A percentile compares a stretch with the other conserved stretches of the same genome.
Conservation (phyloP, 768 basidiomycete species). For the Scleroderma bovista region DNA sequence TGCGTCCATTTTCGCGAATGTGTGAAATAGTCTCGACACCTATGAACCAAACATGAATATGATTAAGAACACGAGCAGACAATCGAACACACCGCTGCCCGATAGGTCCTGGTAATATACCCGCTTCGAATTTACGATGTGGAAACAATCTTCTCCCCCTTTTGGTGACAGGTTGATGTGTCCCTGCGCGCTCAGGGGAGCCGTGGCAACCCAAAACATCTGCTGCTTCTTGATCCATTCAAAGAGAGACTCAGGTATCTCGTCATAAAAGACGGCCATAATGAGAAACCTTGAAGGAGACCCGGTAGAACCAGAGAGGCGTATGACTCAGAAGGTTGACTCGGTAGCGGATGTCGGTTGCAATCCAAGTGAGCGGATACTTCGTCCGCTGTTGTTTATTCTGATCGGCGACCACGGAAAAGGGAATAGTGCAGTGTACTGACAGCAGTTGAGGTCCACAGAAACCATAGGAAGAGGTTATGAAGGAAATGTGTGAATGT, state of each 20-base stretch:
- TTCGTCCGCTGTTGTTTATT: too few relatives aligned
- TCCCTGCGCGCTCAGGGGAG: slow-evolving; percentile 51
- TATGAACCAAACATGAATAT: slow-evolving; percentile 12
- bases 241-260: slow-evolving; percentile 51
- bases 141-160: slow-evolving; percentile 59
- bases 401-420: too few relatives aligned
- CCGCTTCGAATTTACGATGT: slow-evolving; percentile 44
- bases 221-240: slow-evolving; percentile 60
- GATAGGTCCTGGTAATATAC: slow-evolving; percentile 75
- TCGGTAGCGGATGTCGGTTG: too few relatives aligned
- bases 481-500: too few relatives aligned
- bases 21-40: slow-evolving; percentile 62
- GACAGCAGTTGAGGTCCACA: too few relatives aligned
- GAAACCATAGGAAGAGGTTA: too few relatives aligned
- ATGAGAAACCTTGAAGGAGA: too few relatives aligned
- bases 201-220: slow-evolving; percentile 68
- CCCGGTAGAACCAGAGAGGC: too few relatives aligned
- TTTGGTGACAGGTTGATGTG: slow-evolving; percentile 70
- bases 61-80: background rate
- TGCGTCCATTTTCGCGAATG: slow-evolving; percentile 55
- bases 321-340: too few relatives aligned
- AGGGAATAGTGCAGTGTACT: too few relatives aligned
- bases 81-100: slow-evolving; percentile 47
- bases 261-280: slow-evolving; percentile 57
- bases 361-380: too few relatives aligned